These are phyloP conservation scores for Talaromyces trachyspermus DNA, from an alignment of 495 filamentous ascomycete genomes.

Conservation along the genomic window DNA sequence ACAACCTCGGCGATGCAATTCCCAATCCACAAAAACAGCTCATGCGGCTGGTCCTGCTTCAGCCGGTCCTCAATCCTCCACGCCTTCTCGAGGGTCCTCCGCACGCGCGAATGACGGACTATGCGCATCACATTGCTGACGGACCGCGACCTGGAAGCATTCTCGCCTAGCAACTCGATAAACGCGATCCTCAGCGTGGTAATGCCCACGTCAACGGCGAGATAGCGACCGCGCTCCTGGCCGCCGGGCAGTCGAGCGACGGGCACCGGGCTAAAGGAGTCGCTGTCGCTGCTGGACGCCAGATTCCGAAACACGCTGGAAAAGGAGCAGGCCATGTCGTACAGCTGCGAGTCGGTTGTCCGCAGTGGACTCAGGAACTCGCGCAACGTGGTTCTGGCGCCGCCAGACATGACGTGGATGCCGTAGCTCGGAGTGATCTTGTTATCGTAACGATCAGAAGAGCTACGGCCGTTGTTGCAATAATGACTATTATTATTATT, in stretches of 20 bases:
- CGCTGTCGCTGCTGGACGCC: slow-evolving; percentile 24
- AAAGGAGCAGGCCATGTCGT: slow-evolving; percentile 8
- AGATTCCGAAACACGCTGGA: slow-evolving; percentile 6
- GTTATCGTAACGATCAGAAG: too few relatives aligned
- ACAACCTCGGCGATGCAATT: slow-evolving; percentile 69
- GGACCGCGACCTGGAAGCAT: slow-evolving; percentile 20
- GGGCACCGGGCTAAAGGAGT: slow-evolving; percentile 73
- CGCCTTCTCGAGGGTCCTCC: slow-evolving; percentile 56
- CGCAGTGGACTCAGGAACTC: slow-evolving; percentile 21
- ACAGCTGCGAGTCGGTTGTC: slow-evolving; percentile 12
- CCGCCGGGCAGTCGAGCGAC: slow-evolving; percentile 63
- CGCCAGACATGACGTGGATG: too few relatives aligned
- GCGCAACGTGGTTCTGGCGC: slow-evolving; percentile 1
- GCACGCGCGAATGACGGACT: slow-evolving; percentile 42
- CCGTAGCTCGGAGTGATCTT: too few relatives aligned
- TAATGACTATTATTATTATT: too few relatives aligned
- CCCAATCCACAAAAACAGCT: slow-evolving; percentile 74
- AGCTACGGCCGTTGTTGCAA: too few relatives aligned
- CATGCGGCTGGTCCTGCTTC: slow-evolving; percentile 67
- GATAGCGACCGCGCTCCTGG: slow-evolving; percentile 57
- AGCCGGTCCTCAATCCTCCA: slow-evolving; percentile 77
- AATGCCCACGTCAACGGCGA: slow-evolving; percentile 76
- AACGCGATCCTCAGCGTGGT: slow-evolving; percentile 78
- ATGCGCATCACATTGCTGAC: slow-evolving; percentile 36
- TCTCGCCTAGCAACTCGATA: slow-evolving; percentile 57